A percentile compares a stretch with the other conserved stretches of the same genome.
These are phyloP conservation scores for Termitomyces sp. DNA, from an alignment of 768 basidiomycete genomes.

Conservation along the genomic window DNA sequence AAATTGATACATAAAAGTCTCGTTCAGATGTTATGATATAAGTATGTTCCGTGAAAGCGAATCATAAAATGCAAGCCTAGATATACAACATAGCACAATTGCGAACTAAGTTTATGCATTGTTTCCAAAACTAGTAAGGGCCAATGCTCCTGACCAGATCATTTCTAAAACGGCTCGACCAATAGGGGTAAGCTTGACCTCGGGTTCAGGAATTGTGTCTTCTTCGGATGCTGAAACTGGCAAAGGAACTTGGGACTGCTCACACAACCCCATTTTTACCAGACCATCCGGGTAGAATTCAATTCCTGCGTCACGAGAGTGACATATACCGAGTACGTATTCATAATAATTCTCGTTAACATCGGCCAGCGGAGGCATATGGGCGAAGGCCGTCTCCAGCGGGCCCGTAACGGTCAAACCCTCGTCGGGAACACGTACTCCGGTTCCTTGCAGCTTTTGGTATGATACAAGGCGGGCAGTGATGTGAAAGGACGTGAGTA, in stretches of 20 bases:
- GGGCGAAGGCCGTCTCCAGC: constrained; percentile 46
- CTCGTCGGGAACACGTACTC: constrained; percentile 66
- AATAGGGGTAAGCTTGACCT: constrained; percentile 43
- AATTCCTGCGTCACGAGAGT: constrained; percentile 59
- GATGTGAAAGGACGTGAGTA: constrained; percentile 63
- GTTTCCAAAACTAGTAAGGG: constrained; percentile 44
- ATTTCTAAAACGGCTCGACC: constrained; percentile 52
- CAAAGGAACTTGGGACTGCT: constrained; percentile 18
- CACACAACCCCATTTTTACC: constrained; percentile 66
- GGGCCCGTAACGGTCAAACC: constrained; percentile 65
- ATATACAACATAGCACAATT: not conserved
- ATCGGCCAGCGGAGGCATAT: constrained; percentile 32
- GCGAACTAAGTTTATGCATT: constrained; percentile 9
- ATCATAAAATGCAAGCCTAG: not conserved
- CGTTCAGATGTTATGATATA: not conserved
- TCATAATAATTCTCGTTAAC: constrained; percentile 29
- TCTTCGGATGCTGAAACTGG: constrained; percentile 26
- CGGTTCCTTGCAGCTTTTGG: constrained; percentile 65
- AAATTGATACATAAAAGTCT: not conserved
- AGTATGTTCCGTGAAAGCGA: not conserved
- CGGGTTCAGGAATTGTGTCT: constrained; percentile 34
- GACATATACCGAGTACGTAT: constrained; percentile 57
- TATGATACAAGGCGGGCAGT: constrained; percentile 71
- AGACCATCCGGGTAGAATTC: constrained; percentile 81
- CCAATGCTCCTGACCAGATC: constrained; percentile 50